Evolutionary conservation across 352 stramenopile genomes (phyloP).

Genomic region (Phytophthora syringae): DNA sequence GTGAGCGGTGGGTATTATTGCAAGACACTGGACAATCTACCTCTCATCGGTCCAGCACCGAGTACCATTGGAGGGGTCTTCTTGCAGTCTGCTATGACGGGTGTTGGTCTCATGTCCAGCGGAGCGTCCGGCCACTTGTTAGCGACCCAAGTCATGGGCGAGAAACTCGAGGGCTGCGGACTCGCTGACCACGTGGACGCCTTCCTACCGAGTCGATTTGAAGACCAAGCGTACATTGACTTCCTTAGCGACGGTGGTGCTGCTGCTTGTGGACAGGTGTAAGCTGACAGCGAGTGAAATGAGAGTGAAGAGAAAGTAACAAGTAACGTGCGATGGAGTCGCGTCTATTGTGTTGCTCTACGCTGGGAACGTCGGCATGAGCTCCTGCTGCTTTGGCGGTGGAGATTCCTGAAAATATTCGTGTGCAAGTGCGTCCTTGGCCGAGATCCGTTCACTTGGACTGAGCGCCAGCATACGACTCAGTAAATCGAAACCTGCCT

Average conservation of each 20-base stretch:
- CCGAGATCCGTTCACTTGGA: slow-evolving; percentile 78
- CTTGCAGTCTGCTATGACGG: slow-evolving; percentile 76
- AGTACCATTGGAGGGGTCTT: slow-evolving; percentile 70
- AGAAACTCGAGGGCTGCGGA: slow-evolving; percentile 44
- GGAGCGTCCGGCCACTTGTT: slow-evolving; percentile 71
- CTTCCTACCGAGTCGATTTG: slow-evolving; percentile 72
- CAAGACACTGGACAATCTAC: slow-evolving; percentile 81
- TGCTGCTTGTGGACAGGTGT: slow-evolving; percentile 67
- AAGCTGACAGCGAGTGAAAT: neutral
- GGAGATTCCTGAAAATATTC: slow-evolving; percentile 83
- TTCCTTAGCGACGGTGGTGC: slow-evolving; percentile 56
- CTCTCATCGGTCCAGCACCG: slow-evolving; percentile 67
- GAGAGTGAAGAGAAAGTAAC: slow-evolving; percentile 7
- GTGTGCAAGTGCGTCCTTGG: slow-evolving; percentile 79
- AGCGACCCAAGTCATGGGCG: slow-evolving; percentile 67
- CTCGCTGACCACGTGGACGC: slow-evolving; percentile 57
- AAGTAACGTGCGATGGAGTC: slow-evolving; percentile 6
- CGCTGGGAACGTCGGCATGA: slow-evolving; percentile 83
- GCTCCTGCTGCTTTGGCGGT: slow-evolving; percentile 61
- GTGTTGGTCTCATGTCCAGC: slow-evolving; percentile 81
- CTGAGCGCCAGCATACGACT: slow-evolving; percentile 70
- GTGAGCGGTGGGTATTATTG: slow-evolving; percentile 84
- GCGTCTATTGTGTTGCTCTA: slow-evolving; percentile 26
- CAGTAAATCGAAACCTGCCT: slow-evolving; percentile 78
- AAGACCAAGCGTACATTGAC: slow-evolving; percentile 60